A percentile compares a stretch with the other conserved stretches of the same genome.
Conservation (phyloP, 1,284 basidiomycete species). For the Peniophora sp. region DNA sequence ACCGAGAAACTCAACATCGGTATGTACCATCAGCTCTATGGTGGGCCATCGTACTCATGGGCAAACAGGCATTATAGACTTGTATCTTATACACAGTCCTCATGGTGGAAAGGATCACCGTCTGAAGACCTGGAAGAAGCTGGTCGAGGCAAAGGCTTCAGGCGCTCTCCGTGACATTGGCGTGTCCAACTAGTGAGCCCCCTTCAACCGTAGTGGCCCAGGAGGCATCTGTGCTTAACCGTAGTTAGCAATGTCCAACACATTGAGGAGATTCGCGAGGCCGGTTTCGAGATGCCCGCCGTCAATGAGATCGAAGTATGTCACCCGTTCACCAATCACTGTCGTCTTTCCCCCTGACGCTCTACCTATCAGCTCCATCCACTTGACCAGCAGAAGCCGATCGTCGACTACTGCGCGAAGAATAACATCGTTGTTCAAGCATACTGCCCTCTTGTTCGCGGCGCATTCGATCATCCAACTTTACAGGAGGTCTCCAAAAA, state of each 20-base stretch:
- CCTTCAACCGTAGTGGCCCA: too few species aligned
- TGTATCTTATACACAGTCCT: conserved; percentile 48
- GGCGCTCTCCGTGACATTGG: conserved; percentile 46
- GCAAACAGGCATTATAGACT: conserved; percentile 38
- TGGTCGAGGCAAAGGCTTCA: conserved; percentile 31
- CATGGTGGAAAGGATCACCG: conserved; percentile 29
- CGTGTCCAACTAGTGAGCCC: conserved; percentile 46
- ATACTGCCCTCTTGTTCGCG: conserved; percentile 47
- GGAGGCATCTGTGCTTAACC: too few species aligned
- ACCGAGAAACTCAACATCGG: conserved; percentile 31
- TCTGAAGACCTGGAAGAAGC: conserved; percentile 32
- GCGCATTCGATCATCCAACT: conserved; percentile 31
- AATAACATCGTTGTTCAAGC: conserved; percentile 41
- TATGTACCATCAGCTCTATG: conserved; percentile 11
- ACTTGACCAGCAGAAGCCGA: conserved; percentile 43
- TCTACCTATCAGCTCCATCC: conserved; percentile 33
- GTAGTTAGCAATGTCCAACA: conserved; percentile 36
- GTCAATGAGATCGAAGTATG: conserved; percentile 22
- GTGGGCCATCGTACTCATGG: neutral
- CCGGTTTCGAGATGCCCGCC: conserved; percentile 30
- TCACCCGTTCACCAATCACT: neutral
- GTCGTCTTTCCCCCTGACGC: too few species aligned
- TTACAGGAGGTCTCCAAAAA: conserved; percentile 36
- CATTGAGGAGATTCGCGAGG: conserved; percentile 35
- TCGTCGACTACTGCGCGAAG: conserved; percentile 39